A percentile compares a stretch with the other conserved stretches of the same genome.
Evolutionary conservation across 768 basidiomycete genomes (phyloP).

Genomic region (Boletus reticulatus): DNA sequence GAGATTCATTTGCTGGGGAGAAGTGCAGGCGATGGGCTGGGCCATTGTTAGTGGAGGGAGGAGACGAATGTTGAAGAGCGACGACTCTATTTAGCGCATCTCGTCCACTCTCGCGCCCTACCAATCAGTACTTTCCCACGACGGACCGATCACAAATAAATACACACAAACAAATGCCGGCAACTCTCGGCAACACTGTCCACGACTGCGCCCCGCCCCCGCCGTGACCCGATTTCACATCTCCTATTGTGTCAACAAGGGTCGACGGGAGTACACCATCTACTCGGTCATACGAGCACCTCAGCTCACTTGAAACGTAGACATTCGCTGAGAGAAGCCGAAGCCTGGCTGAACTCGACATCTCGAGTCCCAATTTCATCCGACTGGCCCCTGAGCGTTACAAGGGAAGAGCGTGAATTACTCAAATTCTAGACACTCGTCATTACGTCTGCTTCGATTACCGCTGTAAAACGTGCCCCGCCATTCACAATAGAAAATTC

Average conservation of each 20-base stretch:
- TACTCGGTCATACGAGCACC: no score
- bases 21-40: conserved; percentile 43
- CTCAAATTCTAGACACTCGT: not conserved
- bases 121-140: conserved; percentile 21
- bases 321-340: no score
- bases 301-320: no score
- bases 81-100: conserved; percentile 30
- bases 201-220: no score
- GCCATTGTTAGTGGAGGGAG: conserved; percentile 27
- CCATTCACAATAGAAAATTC: conserved; percentile 8
- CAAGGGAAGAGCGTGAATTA: not conserved
- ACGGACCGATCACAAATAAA: conserved; percentile 30
- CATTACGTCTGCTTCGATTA: conserved; percentile 18
- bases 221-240: no score
- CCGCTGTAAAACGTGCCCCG: conserved; percentile 12
- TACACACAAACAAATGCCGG: conserved; percentile 17
- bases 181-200: conserved; percentile 20
- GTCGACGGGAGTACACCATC: no score
- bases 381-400: no score
- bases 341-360: no score
- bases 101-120: not conserved
- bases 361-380: no score
- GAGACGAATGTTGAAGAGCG: not conserved
- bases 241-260: no score
- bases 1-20: conserved; percentile 30